Evolutionary conservation across 768 basidiomycete genomes (phyloP), one percentile per base, ranked within the genome.

Genomic region (Cystobasidium onofrii): DNA sequence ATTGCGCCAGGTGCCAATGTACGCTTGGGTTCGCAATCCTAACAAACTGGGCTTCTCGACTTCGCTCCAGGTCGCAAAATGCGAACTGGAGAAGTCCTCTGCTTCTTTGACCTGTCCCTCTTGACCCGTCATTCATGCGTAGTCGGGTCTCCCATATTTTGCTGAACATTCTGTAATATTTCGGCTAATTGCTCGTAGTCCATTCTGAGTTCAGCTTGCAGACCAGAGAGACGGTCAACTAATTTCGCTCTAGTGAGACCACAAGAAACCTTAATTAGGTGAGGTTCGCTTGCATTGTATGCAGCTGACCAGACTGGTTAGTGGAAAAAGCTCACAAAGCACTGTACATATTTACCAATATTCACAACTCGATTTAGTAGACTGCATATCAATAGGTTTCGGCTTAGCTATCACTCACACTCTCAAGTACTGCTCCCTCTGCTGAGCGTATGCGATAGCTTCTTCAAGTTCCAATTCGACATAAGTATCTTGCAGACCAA

Each of bases 401-500:
- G 6, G 31, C 41, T 18, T 10, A n/a, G 18, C 4, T 52, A 23
- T 25, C 12, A 60, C 52, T 2, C 18, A 71, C 55, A 57, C 69
- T 20, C 54, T 55, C 12, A 71, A 29, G 25, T 25, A 57, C 33
- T 60, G 29, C 25, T 71, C 55, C 31, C 55, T 55, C 29, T 36
- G 41, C 44, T 67, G 65, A 15, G 41, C 18, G 36, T 67, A 67
- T 27, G 65, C 65, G 10, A 67, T 39, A 4, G 65, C 65, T 50
- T 67, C 65, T 52, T 67, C 65, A 4, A 67, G 65, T 36, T 67
- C 65, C 13, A 67, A 39, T 39, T 67, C 65, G 65, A 67, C 44
- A 39, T 67, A 52, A 6, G 50, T n/a, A 31, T 52, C 65, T 13
- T 54, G 10, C 44, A 67, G 63, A 33, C 63, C 50, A 2, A 67